Base-by-base conservation (phyloP, 257 asterid species). In the Salvia rosmarinus region DNA sequence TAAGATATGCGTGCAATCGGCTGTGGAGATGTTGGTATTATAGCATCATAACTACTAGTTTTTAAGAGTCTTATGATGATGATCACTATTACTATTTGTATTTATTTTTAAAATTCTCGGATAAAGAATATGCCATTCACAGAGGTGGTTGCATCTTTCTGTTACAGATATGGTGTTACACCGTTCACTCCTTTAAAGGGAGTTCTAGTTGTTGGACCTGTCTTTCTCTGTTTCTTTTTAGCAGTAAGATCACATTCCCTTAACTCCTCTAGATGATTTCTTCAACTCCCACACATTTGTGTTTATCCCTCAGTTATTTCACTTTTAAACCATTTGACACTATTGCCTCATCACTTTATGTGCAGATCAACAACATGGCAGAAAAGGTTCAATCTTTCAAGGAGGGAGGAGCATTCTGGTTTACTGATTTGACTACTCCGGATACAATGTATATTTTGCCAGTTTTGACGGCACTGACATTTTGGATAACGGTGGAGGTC, bases 401-500 rank as follows among this genome's bases (percentile, higher is more conserved):
- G 73, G 75, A 83, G 40, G 98, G 97, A 35, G 97, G 98, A 47
- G 79, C 86, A 74, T 84, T 80, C 61, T 94, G 97, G 98, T 94
- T 94, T 80, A 83, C 89, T 6, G 97, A 94, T 85, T 84, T 94
- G 84, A 77, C 89, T 10, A 89, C 96, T 72, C 95, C 97, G 20
- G 98, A 94, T 79, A 70, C 77, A 80, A 68, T 89, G 90, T 86
- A 76, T 46, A 82, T 94, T 74, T 75, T 94, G 12, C 96, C 98
- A 51, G 77, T 89, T 85, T 79, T 90, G 85, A 85, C 95, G 2
- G 98, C 95, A 44, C 73, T 94, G 74, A 75, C 96, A 47, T 94
- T 94, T 83, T 90, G 89, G 98, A 87, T 90, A 64, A 89, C 90
- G 5, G 95, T 94, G 74, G 98, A 94, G 96, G 98, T 94, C 64